These are phyloP conservation scores for Babesia divergens DNA, from an alignment of 169 alveolate genomes.

Conservation along the genomic window DNA sequence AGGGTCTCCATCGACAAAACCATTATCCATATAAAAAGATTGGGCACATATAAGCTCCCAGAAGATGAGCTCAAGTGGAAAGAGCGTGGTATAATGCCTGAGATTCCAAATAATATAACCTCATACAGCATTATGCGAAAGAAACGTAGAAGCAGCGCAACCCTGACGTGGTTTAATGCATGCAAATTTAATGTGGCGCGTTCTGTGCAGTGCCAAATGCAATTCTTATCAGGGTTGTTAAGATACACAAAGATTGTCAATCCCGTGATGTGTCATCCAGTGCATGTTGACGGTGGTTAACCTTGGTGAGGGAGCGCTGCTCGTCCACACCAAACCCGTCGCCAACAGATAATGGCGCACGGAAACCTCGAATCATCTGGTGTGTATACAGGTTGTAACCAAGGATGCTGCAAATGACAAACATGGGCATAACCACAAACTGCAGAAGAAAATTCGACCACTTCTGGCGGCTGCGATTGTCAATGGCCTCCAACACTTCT, in stretches of 20 bases:
- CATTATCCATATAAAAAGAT: too few relatives aligned
- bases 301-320: neutral
- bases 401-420: neutral
- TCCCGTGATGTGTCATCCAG: neutral
- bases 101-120: too few relatives aligned
- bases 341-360: neutral
- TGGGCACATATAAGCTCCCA: too few relatives aligned
- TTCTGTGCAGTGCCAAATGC: too few relatives aligned
- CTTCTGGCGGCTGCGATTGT: slow-evolving; percentile 25
- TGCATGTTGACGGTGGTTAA: neutral
- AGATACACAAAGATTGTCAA: neutral
- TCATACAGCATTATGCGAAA: too few relatives aligned
- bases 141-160: neutral
- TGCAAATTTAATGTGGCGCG: neutral
- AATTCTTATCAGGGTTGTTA: neutral
- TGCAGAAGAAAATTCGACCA: slow-evolving; percentile 32
- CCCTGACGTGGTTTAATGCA: neutral
- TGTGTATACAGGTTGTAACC: neutral
- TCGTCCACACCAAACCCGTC: neutral
- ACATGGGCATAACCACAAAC: slow-evolving; percentile 20
- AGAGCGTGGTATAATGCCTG: too few relatives aligned
- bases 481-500: neutral
- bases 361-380: neutral
- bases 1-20: neutral
- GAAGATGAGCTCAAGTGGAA: too few relatives aligned